phyloP scores from a whole-genome alignment of 148 eudicot genomes.

The Spergularia bocconei region DNA sequence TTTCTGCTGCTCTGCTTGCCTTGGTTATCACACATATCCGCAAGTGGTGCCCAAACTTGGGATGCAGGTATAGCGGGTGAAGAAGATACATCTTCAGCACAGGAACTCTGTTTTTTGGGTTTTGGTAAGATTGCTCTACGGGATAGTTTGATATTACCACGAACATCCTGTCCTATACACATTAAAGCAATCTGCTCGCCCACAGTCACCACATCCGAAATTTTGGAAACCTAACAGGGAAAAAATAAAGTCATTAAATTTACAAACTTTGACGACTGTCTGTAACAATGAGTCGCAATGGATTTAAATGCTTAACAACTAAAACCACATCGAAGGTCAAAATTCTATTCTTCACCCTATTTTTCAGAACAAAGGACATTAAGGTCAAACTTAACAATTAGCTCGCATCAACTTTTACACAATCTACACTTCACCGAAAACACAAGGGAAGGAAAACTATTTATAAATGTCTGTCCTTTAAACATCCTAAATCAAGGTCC shows the following conservation, averaged over 20 bases:
- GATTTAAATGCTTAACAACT: neutral
- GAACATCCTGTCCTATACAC: slow-evolving; percentile 87
- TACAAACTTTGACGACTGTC: neutral
- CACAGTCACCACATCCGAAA: slow-evolving; percentile 71
- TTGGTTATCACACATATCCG: slow-evolving; percentile 27
- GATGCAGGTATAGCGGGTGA: slow-evolving; percentile 28
- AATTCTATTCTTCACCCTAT: no score
- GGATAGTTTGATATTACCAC: slow-evolving; percentile 88
- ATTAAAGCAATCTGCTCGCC: slow-evolving; percentile 71
- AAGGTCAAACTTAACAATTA: no score
- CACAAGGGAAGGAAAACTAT: no score
- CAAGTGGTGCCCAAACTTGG: slow-evolving; percentile 26
- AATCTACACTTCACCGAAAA: no score
- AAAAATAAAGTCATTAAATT: neutral
- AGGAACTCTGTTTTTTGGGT: slow-evolving; percentile 29
- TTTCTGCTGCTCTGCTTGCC: slow-evolving; percentile 25
- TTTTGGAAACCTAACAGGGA: slow-evolving; percentile 55
- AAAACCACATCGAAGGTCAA: neutral
- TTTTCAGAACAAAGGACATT: no score
- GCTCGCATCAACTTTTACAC: no score
- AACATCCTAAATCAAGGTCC: no score
- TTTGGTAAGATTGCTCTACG: slow-evolving; percentile 63
- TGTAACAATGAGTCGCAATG: neutral
- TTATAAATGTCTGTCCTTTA: no score
- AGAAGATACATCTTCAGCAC: slow-evolving; percentile 26